Evolutionary conservation across 116 monocot genomes (phyloP), one percentile per base, ranked within the genome.

Genomic region (Iris pallida): DNA sequence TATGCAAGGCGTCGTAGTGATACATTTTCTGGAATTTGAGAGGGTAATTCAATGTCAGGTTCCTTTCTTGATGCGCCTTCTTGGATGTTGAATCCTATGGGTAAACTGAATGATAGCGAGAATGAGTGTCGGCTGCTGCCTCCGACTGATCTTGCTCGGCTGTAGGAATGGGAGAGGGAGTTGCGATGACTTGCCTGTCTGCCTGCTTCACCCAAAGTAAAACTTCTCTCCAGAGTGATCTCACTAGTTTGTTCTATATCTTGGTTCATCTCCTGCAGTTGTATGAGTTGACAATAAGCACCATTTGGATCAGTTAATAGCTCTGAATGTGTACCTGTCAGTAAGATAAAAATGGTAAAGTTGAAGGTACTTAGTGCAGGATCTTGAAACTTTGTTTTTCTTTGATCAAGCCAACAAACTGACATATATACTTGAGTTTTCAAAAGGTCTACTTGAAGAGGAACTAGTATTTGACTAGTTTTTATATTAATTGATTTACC

Each of bases 221-320:
- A 41, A 12, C 53, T 16, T 16, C 68, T 82, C 13, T 71, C 67
- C 40, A 72, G 71, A 16, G 72, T 68, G 11, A 63, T 1, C 61
- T 58, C 53, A 46, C 18, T 59, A 41, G 19, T 47, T 4, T 65
- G 16, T 20, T 61, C 54, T 60, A 65, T 47, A 57, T 78, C 57
- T 68, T 70, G 61, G 30, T 73, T 82, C 48, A 47, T 49, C 57
- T 85, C 82, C 64, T 91, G 91, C 53, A 82, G 48, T 5, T 66
- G 84, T 53, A 83, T 83, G 41, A 92, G 83, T 55, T 88, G 88
- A 47, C 51, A 83, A 54, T 92, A 92, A 46, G 88, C 85, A 48
- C 92, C 88, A 19, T 67, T 47, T 53, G 74, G 80, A 59, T 86
- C 73, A 47, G 60, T 76, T 8, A 86, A 61, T 42, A 92, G 74